A percentile compares a stretch with the other conserved stretches of the same genome.
These are phyloP conservation scores for Penicillium malachiteum DNA, from an alignment of 495 filamentous ascomycete species.

Conservation along the genomic window DNA sequence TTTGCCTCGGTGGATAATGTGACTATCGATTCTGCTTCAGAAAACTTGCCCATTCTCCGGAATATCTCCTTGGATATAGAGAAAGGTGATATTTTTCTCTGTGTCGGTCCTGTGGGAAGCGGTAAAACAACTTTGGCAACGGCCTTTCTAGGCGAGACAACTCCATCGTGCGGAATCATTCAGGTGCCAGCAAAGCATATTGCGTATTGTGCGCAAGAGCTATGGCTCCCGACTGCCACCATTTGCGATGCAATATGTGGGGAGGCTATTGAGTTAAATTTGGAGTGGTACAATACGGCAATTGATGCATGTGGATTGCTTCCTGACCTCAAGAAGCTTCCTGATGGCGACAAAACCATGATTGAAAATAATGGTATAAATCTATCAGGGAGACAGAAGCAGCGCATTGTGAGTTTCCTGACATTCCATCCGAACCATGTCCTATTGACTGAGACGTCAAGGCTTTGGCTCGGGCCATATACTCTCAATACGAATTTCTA, in stretches of 20 bases:
- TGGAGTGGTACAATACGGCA: conserved; percentile 45
- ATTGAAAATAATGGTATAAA: conserved; percentile 54
- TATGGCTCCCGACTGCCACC: conserved; percentile 42
- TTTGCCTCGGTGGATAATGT: not conserved
- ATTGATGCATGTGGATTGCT: conserved; percentile 47
- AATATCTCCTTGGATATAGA: conserved; percentile 23
- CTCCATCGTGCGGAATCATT: conserved; percentile 24
- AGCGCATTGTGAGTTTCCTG: conserved; percentile 44
- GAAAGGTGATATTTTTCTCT: conserved; percentile 32
- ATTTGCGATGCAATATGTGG: conserved; percentile 38
- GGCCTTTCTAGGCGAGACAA: conserved; percentile 51
- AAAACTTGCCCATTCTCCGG: not conserved
- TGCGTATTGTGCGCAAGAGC: conserved; percentile 40
- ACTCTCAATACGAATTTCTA: conserved; percentile 33
- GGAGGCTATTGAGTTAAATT: conserved; percentile 15
- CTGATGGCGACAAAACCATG: conserved; percentile 43
- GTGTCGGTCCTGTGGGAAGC: conserved; percentile 47
- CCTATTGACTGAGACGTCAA: conserved; percentile 4
- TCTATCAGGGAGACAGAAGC: conserved; percentile 55
- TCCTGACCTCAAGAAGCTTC: conserved; percentile 44
- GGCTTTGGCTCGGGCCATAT: conserved; percentile 46
- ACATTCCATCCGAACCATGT: too few species aligned
- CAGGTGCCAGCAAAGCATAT: conserved; percentile 19
- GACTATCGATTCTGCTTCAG: not conserved
- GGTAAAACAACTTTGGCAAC: conserved; percentile 44